Evolutionary conservation across 176 grass and related monocot species (phyloP), one percentile per base, ranked within the genome.

Genomic region (Pontederia crassipes): DNA sequence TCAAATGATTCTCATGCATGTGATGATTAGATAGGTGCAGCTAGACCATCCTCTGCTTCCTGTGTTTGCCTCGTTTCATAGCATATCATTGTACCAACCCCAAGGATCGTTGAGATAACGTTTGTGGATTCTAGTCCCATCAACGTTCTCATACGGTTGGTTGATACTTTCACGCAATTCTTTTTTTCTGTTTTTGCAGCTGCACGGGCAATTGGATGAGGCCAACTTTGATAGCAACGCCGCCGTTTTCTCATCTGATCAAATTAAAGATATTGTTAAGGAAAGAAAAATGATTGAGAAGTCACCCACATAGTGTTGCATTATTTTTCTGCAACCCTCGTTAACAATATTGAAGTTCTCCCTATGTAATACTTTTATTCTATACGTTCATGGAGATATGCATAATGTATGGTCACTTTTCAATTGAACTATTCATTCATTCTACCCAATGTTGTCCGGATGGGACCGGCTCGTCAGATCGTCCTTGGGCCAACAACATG

Each of bases 211-310:
- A 50, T 62, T 82, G 67, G 81, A 84, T 72, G 18, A 58, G 69
- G 72, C 67, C 48, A 79, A 94, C 76, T 94, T 88, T 49, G 84
- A 84, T n/a, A 27, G 53, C 54, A 77, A 55, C 65, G 72, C 55
- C 9, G 79, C 77, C 0, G 65, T 94, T 73, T 77, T 88, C 57
- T 74, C 74, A 62, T 17, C 52, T 1, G 64, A 79, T 63, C 74
- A 77, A 73, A 80, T 94, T 64, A 50, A 72, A 78, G 60, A 77
- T 20, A 74, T 80, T 20, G 26, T 74, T 71, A 52, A 24, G 8
- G 35, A 51, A 55, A 54, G 12, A 45, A 15, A 10, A 45, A 12
- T 26, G 6, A 10, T 28, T 35, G 13, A 13, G 50, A 45, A 68
- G 26, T 1, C 65, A 55, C 54, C 52, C 14, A 54, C 20, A 28